Base-by-base conservation (phyloP, 2,329 filamentous ascomycete genomes). In the Didymella segeticola region DNA sequence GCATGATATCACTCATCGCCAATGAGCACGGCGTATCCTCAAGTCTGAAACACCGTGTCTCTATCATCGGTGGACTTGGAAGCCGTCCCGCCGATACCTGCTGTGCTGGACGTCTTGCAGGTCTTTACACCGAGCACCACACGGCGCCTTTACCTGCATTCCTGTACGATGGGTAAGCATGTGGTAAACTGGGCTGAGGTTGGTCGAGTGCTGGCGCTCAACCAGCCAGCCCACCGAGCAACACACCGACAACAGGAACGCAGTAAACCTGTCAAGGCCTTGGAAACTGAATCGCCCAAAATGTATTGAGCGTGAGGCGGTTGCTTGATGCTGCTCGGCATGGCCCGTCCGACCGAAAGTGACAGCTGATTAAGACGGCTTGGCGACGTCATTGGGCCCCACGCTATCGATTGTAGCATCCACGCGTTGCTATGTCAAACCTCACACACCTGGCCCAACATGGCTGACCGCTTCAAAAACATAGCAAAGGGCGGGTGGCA, bases 401-500 rank as follows among this genome's bases (percentile, higher is more conserved):
- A 51, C 43, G 47, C 49, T 53, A 49, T 47, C 54, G 38, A 27
- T 45, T 20, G 27, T 20, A 38, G 29, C 19, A 43, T 55, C 43
- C 53, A 56, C 60, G 39, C 45, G 22, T 53, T 27, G 38, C 23
- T 17, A 56, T 59, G 57, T 38, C 26, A 15, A 53, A 53, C 42
- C 29, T 51, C 25, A 50, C 47, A 56, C 41, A 42, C 38, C 31
- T 53, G 43, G 49, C 50, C 47, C 54, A 65, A 46, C 57, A 75
- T 75, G 72, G 66, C 63, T 34, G 62, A 66, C 53, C 66, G 66
- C 48, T 64, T 75, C 49, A 73, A 69, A 58, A 68, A 73, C 33
- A 63, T 81, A 20, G 72, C 74, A 36, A 83, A 82, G 65, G 73
- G 74, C 17, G 80, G 80, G 33, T 82, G 79, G 80, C 77, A 81